Conservation (phyloP, 2,329 filamentous ascomycete genomes). For the Rachicladosporium sp. region DNA sequence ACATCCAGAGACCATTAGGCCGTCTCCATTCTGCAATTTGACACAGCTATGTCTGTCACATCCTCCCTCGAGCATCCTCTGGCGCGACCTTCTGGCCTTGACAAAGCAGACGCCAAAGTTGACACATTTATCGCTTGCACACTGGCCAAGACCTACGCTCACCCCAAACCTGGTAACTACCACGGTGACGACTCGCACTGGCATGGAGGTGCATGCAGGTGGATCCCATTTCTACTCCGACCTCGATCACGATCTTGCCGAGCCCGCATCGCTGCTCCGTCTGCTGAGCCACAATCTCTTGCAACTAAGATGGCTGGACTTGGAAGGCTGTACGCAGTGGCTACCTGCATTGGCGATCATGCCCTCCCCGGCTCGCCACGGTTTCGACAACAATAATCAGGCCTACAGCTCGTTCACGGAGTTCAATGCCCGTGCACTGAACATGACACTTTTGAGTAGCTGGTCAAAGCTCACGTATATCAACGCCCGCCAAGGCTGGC, state of each 20-base stretch:
- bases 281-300: slow-evolving; percentile 44
- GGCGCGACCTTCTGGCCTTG: slow-evolving; percentile 43
- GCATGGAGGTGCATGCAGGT: slow-evolving; percentile 34
- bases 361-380: background rate
- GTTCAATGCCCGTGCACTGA: no score
- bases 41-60: slow-evolving; percentile 47
- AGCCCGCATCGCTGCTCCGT: slow-evolving; percentile 44
- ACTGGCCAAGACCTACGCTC: slow-evolving; percentile 49
- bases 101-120: slow-evolving; percentile 42
- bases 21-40: slow-evolving; percentile 38
- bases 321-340: slow-evolving; percentile 49
- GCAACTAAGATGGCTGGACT: slow-evolving; percentile 48
- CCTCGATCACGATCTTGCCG: slow-evolving; percentile 42
- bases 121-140: slow-evolving; percentile 49
- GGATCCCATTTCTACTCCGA: slow-evolving; percentile 42
- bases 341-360: slow-evolving; percentile 32
- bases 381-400: slow-evolving; percentile 5
- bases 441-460: slow-evolving; percentile 7
- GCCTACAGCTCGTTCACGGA: slow-evolving; percentile 18
- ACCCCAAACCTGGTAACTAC: slow-evolving; percentile 40
- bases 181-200: slow-evolving; percentile 29
- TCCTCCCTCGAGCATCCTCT: slow-evolving; percentile 36
- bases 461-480: slow-evolving; percentile 34
- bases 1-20: slow-evolving; percentile 14
- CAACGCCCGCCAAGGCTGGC: slow-evolving; percentile 33